Base-by-base conservation (phyloP, 2,329 filamentous ascomycete genomes). In the Neofusicoccum cordaticola region DNA sequence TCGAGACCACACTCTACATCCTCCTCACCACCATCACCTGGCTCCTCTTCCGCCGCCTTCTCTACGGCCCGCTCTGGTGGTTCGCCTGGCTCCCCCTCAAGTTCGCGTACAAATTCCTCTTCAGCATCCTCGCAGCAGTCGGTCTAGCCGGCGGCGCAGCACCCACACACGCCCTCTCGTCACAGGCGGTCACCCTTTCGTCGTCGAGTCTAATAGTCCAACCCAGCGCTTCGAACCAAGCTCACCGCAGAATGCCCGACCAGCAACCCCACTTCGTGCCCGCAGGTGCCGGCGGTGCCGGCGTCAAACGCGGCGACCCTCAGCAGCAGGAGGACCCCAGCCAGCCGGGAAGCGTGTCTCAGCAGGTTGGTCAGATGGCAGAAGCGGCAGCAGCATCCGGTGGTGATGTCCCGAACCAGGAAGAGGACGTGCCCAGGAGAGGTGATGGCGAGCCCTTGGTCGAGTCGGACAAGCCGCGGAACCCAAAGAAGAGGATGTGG, bases 51-150 rank as follows among this genome's bases (percentile, higher is more conserved):
- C 83, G 95, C 34, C 83, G 95, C 50, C 82, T 94, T 45, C 74
- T 99, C 7, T 99, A 96, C 80, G 94, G 95, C 0, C 95, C 95
- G 1, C 78, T 92, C 65, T 96, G 91, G 89, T 95, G 92, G 91
- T 82, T 98, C 22, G 78, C 97, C 27, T 94, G 91, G 86, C 81
- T 95, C 65, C 94, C 94, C 1, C 70, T 94, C n/a, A 88, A 88
- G 71, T 75, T 91, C 19, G 68, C 89, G 11, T 89, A 89, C 71
- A 87, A 85, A 34, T 44, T 57, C n/a, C 75, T 85, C 13, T 81
- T 88, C 65, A 82, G 83, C 15, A 79, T 88, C 2, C 77, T 90
- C 22, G 81, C 82, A 37, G 82, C 79, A 1, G 77, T 88, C 13
- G 81, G 85, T 11, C 63, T 73, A 9, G 67, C 70, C 13, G 71